Evolutionary conservation across 768 basidiomycete species (phyloP), one percentile per base, ranked within the genome.

Genomic region (Russula dissimulans): DNA sequence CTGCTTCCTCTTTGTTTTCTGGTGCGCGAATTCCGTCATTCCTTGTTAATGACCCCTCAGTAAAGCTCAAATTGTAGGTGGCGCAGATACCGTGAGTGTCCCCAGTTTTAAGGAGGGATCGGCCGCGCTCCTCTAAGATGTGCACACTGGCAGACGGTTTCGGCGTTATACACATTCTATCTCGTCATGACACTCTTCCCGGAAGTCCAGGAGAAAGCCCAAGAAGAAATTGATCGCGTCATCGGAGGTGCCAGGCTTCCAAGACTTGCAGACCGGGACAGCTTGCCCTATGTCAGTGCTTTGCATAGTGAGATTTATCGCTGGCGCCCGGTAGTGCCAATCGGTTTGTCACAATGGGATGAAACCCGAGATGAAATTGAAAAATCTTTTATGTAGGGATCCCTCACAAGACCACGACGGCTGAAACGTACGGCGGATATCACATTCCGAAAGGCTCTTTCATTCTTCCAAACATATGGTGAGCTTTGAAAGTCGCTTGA

Each of bases 391-490:
- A 32, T 32, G 18, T 38, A 62, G 61, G 62, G 4, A 18, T 50
- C 5, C 44, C 62, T 3, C 62, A 57, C 22, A 43, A 8, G 10
- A 31, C 47, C 5, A 53, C 52, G 7, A 29, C 14, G 15, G 50
- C 51, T 12, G 48, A 64, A 15, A 48, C 26, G 0, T 29, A 50
- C 15, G 3, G 43, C 12, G 62, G 58, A 4, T 64, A 60, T 44
- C n/a, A 54, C 34, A 52, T 77, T 22, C 76, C 75, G 5, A 71
- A 70, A 45, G 74, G 71, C 14, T 70, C 73, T 1, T 57, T 73
- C n/a, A 61, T 75, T 10, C 51, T 74, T 48, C 55, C 70, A 2
- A 76, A 76, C 46, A 65, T 70, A 48, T 70, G 69, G 75, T 74
- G 45, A 14, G 60, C 31, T 42, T 17, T 38, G 8, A 22, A 3